Conservation (phyloP, 257 asterid genomes). For the Salvia miltiorrhiza region DNA sequence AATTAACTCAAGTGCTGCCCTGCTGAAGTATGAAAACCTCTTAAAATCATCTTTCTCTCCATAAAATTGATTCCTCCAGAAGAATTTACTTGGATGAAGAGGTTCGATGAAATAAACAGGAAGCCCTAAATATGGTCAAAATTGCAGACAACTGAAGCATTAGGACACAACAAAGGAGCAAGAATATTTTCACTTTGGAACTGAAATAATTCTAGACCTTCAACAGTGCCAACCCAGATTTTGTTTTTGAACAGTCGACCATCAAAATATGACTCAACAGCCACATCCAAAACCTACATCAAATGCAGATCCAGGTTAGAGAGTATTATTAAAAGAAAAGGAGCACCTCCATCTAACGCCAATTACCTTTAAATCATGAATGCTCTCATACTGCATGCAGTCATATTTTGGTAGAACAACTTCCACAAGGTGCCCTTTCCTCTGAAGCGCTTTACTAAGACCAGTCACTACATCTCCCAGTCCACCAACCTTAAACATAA, state of each 20-base stretch:
- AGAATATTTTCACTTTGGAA: conserved; percentile 8
- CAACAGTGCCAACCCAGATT: conserved; percentile 95
- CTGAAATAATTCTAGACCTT: conserved; percentile 48
- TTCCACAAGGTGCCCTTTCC: conserved; percentile 94
- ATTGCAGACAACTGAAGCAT: conserved; percentile 23
- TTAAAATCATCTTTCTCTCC: conserved; percentile 94
- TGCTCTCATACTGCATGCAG: conserved; percentile 71
- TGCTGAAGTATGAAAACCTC: conserved; percentile 96
- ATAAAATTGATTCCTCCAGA: conserved; percentile 91
- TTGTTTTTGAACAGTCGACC: conserved; percentile 73
- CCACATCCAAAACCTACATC: conserved; percentile 77
- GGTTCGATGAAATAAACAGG: conserved; percentile 98
- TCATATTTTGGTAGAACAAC: conserved; percentile 90
- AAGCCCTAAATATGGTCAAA: conserved; percentile 50
- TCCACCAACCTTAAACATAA: conserved; percentile 78
- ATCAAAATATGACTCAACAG: conserved; percentile 89
- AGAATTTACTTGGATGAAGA: conserved; percentile 80
- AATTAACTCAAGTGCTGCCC: conserved; percentile 97
- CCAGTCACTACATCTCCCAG: conserved; percentile 97
- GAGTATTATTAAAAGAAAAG: conserved; percentile 14
- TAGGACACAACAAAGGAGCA: conserved; percentile 21
- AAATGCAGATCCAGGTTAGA: conserved; percentile 16
- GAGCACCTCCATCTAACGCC: conserved; percentile 8
- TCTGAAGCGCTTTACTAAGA: conserved; percentile 90
- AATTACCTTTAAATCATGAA: conserved; percentile 66